Evolutionary conservation across 768 basidiomycete species (phyloP).

Genomic region (Cyclocybe aegerita): DNA sequence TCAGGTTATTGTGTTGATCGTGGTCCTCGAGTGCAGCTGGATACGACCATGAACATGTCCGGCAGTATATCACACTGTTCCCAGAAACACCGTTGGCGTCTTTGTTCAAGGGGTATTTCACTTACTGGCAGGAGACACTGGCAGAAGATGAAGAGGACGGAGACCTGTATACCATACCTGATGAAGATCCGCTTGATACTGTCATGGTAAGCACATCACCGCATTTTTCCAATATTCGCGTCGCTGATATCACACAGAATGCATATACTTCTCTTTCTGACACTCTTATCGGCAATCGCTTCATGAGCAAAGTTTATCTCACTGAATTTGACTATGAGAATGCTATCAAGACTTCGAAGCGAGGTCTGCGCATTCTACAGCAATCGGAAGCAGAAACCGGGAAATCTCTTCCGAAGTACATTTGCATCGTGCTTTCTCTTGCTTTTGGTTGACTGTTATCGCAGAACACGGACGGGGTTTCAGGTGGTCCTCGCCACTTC

Average conservation of each 20-base stretch:
- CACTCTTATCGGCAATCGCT: conserved; percentile 66
- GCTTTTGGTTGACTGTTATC: not conserved
- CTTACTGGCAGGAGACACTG: conserved; percentile 50
- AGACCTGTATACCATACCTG: conserved; percentile 12
- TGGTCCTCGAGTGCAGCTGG: conserved; percentile 39
- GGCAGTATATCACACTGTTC: conserved; percentile 64
- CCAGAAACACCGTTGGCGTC: conserved; percentile 54
- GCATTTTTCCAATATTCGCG: not conserved
- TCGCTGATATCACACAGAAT: conserved; percentile 40
- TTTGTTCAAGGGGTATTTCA: conserved; percentile 67
- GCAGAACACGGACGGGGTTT: conserved; percentile 65
- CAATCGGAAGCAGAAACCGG: conserved; percentile 59
- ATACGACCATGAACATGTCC: conserved; percentile 58
- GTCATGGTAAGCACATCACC: conserved; percentile 54
- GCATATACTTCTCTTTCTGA: conserved; percentile 47
- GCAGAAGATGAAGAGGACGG: conserved; percentile 41
- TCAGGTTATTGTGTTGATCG: not conserved
- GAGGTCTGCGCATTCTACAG: conserved; percentile 57
- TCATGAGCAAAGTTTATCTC: conserved; percentile 65
- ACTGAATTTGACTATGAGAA: conserved; percentile 73
- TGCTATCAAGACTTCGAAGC: conserved; percentile 69
- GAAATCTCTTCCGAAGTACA: conserved; percentile 48
- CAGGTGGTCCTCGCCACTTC: conserved; percentile 72
- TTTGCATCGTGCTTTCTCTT: conserved; percentile 1
- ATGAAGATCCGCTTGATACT: conserved; percentile 58